A percentile compares a stretch with the other conserved stretches of the same genome.
phyloP scores from a whole-genome alignment of 2,329 filamentous ascomycete species.

The Cladosporium sp. region DNA sequence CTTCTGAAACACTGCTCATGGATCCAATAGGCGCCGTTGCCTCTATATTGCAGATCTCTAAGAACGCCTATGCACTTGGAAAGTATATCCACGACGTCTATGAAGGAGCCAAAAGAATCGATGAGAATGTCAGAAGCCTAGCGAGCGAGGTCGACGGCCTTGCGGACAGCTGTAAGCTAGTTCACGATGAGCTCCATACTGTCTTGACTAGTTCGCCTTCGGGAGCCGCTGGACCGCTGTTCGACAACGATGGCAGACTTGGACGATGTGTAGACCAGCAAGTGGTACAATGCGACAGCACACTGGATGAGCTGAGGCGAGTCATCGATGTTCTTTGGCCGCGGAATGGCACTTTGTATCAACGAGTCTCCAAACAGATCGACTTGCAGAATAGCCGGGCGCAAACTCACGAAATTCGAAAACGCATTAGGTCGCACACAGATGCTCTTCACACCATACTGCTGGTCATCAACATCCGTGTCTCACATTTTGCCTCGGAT shows the following conservation, averaged over 20 bases:
- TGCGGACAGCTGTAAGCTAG: background rate
- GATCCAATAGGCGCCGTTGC: conserved; percentile 4
- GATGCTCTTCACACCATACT: conserved; percentile 6
- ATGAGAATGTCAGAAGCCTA: background rate
- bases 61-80: background rate
- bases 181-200: background rate
- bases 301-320: background rate
- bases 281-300: background rate
- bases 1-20: conserved; percentile 2
- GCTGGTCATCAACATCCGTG: conserved; percentile 1
- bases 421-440: background rate
- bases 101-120: conserved; percentile 1
- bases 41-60: conserved; percentile 4
- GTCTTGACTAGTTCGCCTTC: background rate
- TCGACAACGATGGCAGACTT: conserved; percentile 1
- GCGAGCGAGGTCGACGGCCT: background rate
- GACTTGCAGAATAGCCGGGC: background rate
- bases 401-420: background rate
- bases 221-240: background rate
- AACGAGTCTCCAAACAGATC: background rate
- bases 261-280: conserved; percentile 5
- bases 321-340: background rate
- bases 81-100: background rate
- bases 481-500: background rate
- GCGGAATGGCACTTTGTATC: background rate